Evolutionary conservation across 2,329 filamentous ascomycete species (phyloP).

Genomic region (Aspergillus sp.): DNA sequence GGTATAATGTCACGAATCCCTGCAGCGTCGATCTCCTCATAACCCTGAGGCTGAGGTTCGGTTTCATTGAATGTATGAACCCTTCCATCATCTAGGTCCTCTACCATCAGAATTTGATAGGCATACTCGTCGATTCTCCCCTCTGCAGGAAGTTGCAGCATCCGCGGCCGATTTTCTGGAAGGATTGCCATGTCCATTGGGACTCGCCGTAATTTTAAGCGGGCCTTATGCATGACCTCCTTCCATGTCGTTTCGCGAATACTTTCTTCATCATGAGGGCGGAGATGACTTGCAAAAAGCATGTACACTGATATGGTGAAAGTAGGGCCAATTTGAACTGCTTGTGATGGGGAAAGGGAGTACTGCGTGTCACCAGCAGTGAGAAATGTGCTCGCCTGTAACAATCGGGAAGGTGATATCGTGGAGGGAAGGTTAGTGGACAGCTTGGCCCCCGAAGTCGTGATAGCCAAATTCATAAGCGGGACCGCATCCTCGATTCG

Average conservation of each 20-base stretch:
- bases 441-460: conserved; percentile 84
- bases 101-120: conserved; percentile 78
- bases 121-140: conserved; percentile 63
- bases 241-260: conserved; percentile 79
- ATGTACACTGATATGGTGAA: conserved; percentile 92
- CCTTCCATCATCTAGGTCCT: conserved; percentile 74
- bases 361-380: conserved; percentile 86
- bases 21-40: conserved; percentile 60
- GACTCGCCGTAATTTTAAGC: conserved; percentile 74
- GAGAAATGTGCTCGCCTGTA: conserved; percentile 90
- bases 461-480: conserved; percentile 88
- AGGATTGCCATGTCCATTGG: conserved; percentile 55
- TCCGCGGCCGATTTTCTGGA: conserved; percentile 14
- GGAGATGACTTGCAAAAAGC: conserved; percentile 80
- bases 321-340: conserved; percentile 80
- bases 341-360: conserved; percentile 59
- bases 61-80: conserved; percentile 66
- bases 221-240: conserved; percentile 91
- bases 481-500: conserved; percentile 91
- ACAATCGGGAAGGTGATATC: conserved; percentile 83
- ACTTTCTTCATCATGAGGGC: conserved; percentile 56
- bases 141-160: conserved; percentile 36
- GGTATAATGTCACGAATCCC: conserved; percentile 68
- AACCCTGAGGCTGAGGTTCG: conserved; percentile 56
- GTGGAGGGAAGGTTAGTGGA: conserved; percentile 75